Evolutionary conservation across 1,139 yeast species (phyloP).

Genomic region (Oligophagozyma castellii): DNA sequence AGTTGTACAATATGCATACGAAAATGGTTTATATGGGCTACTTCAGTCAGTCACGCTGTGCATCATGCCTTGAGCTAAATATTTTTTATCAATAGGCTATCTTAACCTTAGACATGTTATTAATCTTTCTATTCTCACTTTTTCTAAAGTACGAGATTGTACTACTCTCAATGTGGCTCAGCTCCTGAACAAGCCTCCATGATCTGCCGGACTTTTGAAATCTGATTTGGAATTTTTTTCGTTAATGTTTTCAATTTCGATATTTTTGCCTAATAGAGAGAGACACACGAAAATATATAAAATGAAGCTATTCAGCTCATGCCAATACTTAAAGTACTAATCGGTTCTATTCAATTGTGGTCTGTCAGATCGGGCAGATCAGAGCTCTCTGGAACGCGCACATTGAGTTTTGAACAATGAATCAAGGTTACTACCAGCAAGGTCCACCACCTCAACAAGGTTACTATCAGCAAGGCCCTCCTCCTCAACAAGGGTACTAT

Average conservation of each 20-base stretch:
- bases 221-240: too few relatives aligned
- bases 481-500: slow-evolving; percentile 22
- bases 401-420: slow-evolving; percentile 5
- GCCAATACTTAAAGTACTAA: not conserved
- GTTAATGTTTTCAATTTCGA: not conserved
- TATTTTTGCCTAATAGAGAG: not conserved
- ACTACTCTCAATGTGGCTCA: too few relatives aligned
- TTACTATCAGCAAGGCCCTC: slow-evolving; percentile 25
- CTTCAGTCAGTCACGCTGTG: too few relatives aligned
- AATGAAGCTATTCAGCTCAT: not conserved
- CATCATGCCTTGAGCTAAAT: too few relatives aligned
- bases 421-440: slow-evolving; percentile 18
- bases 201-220: too few relatives aligned
- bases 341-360: not conserved
- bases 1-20: too few relatives aligned
- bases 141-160: too few relatives aligned
- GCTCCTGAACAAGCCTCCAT: too few relatives aligned
- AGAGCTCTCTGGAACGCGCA: not conserved
- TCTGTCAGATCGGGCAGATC: not conserved
- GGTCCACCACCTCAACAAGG: slow-evolving; percentile 21
- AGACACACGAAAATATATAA: not conserved
- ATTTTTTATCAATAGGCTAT: too few relatives aligned
- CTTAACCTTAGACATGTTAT: too few relatives aligned
- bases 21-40: too few relatives aligned
- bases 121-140: too few relatives aligned